Conservation (phyloP, 169 alveolate genomes). For the Eimeria falciformis region DNA sequence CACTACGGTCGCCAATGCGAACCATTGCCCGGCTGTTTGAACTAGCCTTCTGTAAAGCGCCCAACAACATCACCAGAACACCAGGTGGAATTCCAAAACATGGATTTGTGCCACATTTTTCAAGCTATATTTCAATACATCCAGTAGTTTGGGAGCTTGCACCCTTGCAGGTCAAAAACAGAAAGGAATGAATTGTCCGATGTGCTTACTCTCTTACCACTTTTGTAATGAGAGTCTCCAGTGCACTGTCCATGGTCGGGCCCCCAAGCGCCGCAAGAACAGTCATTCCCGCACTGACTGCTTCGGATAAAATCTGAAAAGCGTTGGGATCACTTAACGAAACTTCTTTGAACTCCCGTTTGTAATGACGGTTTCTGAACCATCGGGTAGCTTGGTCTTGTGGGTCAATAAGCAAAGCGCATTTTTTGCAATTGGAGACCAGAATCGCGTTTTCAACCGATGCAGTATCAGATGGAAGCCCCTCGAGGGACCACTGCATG, state of each 20-base stretch:
- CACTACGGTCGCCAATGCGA: constrained; percentile 42
- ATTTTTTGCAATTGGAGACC: constrained; percentile 83
- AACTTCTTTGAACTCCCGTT: constrained; percentile 33
- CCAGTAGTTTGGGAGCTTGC: neutral
- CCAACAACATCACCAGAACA: constrained; percentile 63
- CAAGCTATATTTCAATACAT: neutral
- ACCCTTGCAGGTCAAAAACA: neutral
- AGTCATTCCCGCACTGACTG: constrained; percentile 61
- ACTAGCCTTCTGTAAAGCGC: constrained; percentile 18
- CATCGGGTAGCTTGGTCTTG: constrained; percentile 95
- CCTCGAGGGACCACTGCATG: constrained; percentile 87
- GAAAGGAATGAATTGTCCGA: constrained; percentile 87
- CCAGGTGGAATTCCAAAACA: constrained; percentile 92
- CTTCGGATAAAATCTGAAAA: constrained; percentile 29
- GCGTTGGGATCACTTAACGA: neutral
- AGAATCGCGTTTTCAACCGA: constrained; percentile 94
- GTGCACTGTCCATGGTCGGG: constrained; percentile 46
- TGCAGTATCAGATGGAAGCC: constrained; percentile 83
- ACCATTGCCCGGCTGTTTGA: constrained; percentile 46
- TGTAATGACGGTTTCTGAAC: constrained; percentile 85
- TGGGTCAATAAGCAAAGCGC: constrained; percentile 91
- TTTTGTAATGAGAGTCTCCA: constrained; percentile 11
- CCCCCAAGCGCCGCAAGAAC: constrained; percentile 57
- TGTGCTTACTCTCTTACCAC: constrained; percentile 33
- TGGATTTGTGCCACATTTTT: constrained; percentile 83